Base-by-base conservation (phyloP, 2,329 filamentous ascomycete species). In the Xenoacremonium recifei region DNA sequence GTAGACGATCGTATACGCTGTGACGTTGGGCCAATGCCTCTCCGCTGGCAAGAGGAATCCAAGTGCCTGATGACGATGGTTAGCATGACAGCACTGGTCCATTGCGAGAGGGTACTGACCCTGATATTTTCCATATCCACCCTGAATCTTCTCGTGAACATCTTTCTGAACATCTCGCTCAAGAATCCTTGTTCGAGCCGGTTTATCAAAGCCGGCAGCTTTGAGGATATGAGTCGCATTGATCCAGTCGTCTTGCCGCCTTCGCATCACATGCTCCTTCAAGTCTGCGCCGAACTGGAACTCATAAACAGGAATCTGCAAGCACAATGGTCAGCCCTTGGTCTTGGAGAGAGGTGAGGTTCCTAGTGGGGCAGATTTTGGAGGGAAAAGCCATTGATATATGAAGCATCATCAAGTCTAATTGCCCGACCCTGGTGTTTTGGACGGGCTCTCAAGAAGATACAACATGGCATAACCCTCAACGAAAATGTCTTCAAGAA, bases 141-240 rank as follows among this genome's bases (percentile, higher is more conserved):
- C 93, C 64, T 99, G 93, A 5, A 99, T 91, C 71, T 99, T 99
- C 70, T 97, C 93, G 63, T 99, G 93, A 5, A 87, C 78, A 32
- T 95, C 92, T 66, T 96, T 96, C 61, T 99, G 93, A 6, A 99
- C 92, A 61, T 99, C 93, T 52, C 93, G 82, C 70, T 99, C 93
- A 5, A 99, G 78, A 43, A 99, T 97, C 50, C 93, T 82, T 30
- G 93, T 99, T 62, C 93, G 79, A 11, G 92, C 89, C 3, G 93
- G 93, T 68, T 99, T 99, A 68, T 99, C 93, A 61, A 96, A 96
- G 42, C 92, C 92, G 49, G 93, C 93, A 30, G 95, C 89, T 63
- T 99, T 99, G 36, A 99, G 73, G 46, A 99, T 97, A 63, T 99
- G 93, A 40, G 93, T 99, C n/a, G 93, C 93, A 74, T 99, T 99